Percentiles rank a stretch among this genome's conserved stretches.
Conservation (phyloP, 83 land plant genomes). For the Picea abies region DNA sequence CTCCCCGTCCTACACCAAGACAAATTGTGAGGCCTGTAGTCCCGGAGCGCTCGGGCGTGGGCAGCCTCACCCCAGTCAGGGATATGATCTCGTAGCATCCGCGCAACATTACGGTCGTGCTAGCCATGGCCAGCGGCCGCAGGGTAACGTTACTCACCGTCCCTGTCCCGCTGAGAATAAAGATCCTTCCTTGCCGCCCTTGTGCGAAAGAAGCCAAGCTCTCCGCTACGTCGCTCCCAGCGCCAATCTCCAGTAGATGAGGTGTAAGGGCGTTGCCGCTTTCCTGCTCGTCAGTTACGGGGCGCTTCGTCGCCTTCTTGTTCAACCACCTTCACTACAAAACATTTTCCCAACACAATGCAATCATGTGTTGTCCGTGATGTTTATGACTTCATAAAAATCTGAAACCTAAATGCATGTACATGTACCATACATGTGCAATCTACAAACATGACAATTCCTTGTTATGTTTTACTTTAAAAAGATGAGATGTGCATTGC, state of each 20-base stretch:
- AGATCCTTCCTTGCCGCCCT: constrained; percentile 23
- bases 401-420: too few species aligned
- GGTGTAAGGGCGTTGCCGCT: not conserved
- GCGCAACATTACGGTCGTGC: constrained; percentile 18
- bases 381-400: too few species aligned
- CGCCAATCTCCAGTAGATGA: constrained; percentile 27
- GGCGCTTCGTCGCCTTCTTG: too few species aligned
- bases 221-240: constrained; percentile 21
- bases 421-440: too few species aligned
- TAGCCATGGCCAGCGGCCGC: not conserved
- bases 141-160: constrained; percentile 30
- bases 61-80: constrained; percentile 26
- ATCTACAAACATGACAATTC: too few species aligned
- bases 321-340: too few species aligned
- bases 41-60: not conserved
- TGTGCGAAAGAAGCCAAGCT: constrained; percentile 20
- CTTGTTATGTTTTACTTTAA: too few species aligned
- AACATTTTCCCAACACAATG: too few species aligned
- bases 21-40: not conserved
- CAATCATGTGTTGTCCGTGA: too few species aligned
- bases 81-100: constrained; percentile 33
- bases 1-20: constrained; percentile 33
- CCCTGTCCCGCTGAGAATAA: constrained; percentile 27
- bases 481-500: too few species aligned
- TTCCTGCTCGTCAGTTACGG: too few species aligned